Percentiles rank a stretch among this genome's conserved stretches.
Conservation (phyloP, 1,284 basidiomycete species). For the Leccinum fallax region DNA sequence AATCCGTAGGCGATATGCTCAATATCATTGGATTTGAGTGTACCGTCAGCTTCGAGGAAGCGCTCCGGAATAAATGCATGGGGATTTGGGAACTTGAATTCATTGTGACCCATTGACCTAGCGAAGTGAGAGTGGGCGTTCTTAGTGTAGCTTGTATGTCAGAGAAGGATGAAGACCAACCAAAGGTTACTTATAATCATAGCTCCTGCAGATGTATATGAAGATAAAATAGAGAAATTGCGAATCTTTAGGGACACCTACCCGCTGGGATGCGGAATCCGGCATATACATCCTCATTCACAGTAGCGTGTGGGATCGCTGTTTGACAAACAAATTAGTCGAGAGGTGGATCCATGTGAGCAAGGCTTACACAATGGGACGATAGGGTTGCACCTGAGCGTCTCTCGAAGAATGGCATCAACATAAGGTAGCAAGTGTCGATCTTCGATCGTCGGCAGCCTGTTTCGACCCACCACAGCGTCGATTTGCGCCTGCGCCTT, state of each 20-base stretch:
- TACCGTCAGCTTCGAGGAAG: constrained; percentile 22
- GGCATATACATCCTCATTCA: constrained; percentile 27
- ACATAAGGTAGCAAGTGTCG: constrained; percentile 14
- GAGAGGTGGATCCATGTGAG: background rate
- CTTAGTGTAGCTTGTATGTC: background rate
- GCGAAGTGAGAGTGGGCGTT: background rate
- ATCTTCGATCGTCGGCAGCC: constrained; percentile 12
- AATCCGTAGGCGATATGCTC: constrained; percentile 22
- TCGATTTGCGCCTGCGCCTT: constrained; percentile 20
- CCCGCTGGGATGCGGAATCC: constrained; percentile 29
- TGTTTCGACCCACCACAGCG: constrained; percentile 9
- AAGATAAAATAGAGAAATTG: background rate
- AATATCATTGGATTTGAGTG: constrained; percentile 12
- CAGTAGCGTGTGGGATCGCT: constrained; percentile 25
- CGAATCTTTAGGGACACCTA: background rate
- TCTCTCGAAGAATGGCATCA: constrained; percentile 21
- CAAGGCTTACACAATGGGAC: constrained; percentile 11
- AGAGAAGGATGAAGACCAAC: constrained; percentile 9
- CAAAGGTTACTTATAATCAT: constrained; percentile 25
- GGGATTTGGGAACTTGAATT: constrained; percentile 18
- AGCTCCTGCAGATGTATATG: constrained; percentile 13
- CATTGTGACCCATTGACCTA: constrained; percentile 29
- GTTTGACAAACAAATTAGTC: background rate
- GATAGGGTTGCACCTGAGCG: constrained; percentile 9
- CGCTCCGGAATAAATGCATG: constrained; percentile 29